Evolutionary conservation across 108 stramenopile genomes (phyloP).

Genomic region (Fragilariopsis cylindrus): DNA sequence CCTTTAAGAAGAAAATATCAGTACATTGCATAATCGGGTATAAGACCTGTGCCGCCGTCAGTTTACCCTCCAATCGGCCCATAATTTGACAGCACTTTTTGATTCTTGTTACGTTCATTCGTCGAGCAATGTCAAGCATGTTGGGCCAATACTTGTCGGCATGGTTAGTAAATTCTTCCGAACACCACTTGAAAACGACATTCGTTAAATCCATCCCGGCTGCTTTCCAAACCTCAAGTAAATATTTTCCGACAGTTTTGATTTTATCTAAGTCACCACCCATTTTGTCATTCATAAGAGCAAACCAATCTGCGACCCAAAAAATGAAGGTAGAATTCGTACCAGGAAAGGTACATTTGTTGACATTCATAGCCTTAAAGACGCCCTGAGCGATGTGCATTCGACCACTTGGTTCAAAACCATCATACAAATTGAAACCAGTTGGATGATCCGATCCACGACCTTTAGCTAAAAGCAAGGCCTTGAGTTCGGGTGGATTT

Average conservation of each 20-base stretch:
- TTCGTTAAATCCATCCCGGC: constrained; percentile 97
- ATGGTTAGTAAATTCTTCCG: constrained; percentile 94
- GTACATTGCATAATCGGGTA: constrained; percentile 99
- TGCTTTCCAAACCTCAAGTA: constrained; percentile 99
- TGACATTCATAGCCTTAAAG: constrained; percentile 96
- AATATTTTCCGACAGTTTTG: constrained; percentile 93
- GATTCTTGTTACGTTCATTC: constrained; percentile 92
- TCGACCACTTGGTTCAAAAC: constrained; percentile 98
- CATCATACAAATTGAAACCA: constrained; percentile 92
- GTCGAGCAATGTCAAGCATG: constrained; percentile 97
- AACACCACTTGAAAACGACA: constrained; percentile 99
- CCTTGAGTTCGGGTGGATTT: constrained; percentile 59
- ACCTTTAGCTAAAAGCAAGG: constrained; percentile 67
- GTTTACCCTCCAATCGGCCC: constrained; percentile 93
- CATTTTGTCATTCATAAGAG: constrained; percentile 99
- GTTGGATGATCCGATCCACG: constrained; percentile 53
- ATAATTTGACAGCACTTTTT: constrained; percentile 99
- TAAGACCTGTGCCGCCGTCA: constrained; percentile 95
- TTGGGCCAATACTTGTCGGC: constrained; percentile 90
- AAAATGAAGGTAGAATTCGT: constrained; percentile 94
- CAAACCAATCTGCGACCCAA: constrained; percentile 99
- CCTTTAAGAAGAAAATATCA: constrained; percentile 99
- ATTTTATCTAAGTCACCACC: constrained; percentile 95
- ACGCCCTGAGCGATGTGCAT: constrained; percentile 99
- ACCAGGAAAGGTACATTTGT: constrained; percentile 88